These are phyloP conservation scores for Turritis glabra DNA, from an alignment of 345 rosid species.

Conservation along the genomic window DNA sequence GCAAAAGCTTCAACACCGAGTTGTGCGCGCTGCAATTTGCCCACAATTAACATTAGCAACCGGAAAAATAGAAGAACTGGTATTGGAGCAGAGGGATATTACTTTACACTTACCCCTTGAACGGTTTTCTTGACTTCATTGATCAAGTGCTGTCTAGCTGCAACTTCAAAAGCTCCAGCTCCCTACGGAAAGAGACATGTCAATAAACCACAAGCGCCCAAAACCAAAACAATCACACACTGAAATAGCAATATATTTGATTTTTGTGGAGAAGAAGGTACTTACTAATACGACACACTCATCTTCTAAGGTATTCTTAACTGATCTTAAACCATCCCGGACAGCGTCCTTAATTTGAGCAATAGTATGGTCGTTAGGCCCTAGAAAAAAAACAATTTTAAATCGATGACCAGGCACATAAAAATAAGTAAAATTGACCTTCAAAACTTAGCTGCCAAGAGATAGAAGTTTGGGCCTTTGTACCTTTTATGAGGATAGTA, in stretches of 20 bases:
- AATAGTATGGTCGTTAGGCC: slow-evolving; percentile 97
- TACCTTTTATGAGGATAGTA: slow-evolving; percentile 94
- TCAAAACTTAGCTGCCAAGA: neutral
- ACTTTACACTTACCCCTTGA: slow-evolving; percentile 66
- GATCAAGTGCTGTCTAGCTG: slow-evolving; percentile 82
- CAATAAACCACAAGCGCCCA: neutral
- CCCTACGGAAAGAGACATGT: slow-evolving; percentile 51
- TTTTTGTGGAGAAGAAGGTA: slow-evolving; percentile 10
- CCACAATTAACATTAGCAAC: slow-evolving; percentile 16
- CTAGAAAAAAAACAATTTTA: slow-evolving; percentile 36
- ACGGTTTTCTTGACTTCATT: slow-evolving; percentile 91
- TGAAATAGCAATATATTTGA: neutral
- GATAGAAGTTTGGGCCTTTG: neutral
- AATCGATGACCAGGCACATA: neutral
- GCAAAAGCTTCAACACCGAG: slow-evolving; percentile 98
- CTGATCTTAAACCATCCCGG: slow-evolving; percentile 94
- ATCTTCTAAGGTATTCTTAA: slow-evolving; percentile 94
- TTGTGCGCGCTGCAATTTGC: slow-evolving; percentile 79
- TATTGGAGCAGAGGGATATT: neutral
- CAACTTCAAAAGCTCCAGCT: slow-evolving; percentile 98
- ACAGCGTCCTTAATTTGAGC: slow-evolving; percentile 98
- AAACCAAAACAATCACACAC: neutral
- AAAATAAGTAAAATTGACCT: neutral
- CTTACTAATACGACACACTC: slow-evolving; percentile 86
- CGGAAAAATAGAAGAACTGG: neutral